Evolutionary conservation across 2,329 filamentous ascomycete species (phyloP).

Genomic region (Pseudogymnoascus sp.): DNA sequence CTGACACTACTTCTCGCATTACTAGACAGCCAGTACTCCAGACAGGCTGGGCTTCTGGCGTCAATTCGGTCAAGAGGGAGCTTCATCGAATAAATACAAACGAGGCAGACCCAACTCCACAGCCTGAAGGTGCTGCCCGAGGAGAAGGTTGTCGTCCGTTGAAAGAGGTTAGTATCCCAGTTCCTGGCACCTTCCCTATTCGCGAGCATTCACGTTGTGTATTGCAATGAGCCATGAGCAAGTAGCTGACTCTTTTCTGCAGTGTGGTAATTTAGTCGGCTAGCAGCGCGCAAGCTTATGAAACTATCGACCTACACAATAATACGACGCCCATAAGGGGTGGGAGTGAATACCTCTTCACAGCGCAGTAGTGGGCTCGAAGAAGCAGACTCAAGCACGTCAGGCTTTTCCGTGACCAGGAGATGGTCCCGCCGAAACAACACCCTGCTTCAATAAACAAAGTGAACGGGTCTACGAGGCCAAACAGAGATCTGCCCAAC

Average conservation of each 20-base stretch:
- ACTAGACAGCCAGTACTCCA: constrained; percentile 11
- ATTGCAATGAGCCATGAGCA: background rate
- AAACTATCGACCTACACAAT: background rate
- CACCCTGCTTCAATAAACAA: constrained; percentile 24
- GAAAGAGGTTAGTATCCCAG: constrained; percentile 8
- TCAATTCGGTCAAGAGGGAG: constrained; percentile 38
- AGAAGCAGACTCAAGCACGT: constrained; percentile 51
- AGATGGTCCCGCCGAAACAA: constrained; percentile 54
- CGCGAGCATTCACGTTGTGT: background rate
- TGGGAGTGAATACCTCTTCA: constrained; percentile 46
- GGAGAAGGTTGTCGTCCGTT: constrained; percentile 3
- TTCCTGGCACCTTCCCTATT: background rate
- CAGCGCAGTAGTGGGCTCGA: constrained; percentile 54
- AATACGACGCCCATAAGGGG: constrained; percentile 29
- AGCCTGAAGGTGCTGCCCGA: background rate
- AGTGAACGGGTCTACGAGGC: constrained; percentile 40
- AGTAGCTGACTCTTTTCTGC: background rate
- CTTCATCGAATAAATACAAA: constrained; percentile 2
- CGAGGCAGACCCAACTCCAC: background rate
- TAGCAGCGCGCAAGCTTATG: constrained; percentile 7
- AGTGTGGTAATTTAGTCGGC: constrained; percentile 1
- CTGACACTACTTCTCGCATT: background rate
- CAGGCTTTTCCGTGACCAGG: constrained; percentile 35
- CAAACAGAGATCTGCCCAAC: constrained; percentile 38
- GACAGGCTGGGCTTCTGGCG: constrained; percentile 47